These are phyloP conservation scores for Madurella mycetomatis DNA, from an alignment of 2,329 filamentous ascomycete species.

Conservation along the genomic window DNA sequence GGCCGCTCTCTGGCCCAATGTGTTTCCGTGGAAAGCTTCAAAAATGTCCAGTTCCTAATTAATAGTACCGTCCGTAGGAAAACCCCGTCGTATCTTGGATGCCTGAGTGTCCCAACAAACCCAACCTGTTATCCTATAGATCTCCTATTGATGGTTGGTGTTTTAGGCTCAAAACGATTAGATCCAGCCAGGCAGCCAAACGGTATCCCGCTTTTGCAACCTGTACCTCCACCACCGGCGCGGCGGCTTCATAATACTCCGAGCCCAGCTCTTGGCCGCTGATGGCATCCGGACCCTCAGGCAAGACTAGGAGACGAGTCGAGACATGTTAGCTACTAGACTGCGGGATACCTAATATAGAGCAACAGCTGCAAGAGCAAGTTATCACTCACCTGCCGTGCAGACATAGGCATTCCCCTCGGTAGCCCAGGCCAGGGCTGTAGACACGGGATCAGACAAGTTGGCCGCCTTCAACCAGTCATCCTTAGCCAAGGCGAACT, in stretches of 20 bases:
- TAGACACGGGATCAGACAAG: conserved; percentile 49
- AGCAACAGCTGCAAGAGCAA: not conserved
- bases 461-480: conserved; percentile 56
- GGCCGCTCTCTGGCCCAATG: too few species aligned
- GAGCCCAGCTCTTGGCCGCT: conserved; percentile 56
- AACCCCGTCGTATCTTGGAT: not conserved
- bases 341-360: not conserved
- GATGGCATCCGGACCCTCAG: conserved; percentile 55
- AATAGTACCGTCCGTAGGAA: too few species aligned
- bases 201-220: conserved; percentile 66
- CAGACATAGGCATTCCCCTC: conserved; percentile 62
- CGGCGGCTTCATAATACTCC: conserved; percentile 59
- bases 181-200: conserved; percentile 63
- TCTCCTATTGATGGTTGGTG: conserved; percentile 12
- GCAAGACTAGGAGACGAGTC: conserved; percentile 45
- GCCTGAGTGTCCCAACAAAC: not conserved
- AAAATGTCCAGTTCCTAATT: too few species aligned
- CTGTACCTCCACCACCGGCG: conserved; percentile 60
- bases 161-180: conserved; percentile 43
- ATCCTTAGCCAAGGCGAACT: conserved; percentile 46
- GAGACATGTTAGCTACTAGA: conserved; percentile 17
- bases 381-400: conserved; percentile 48
- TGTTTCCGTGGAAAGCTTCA: too few species aligned
- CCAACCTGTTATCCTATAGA: conserved; percentile 9
- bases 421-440: conserved; percentile 59